Evolutionary conservation across 2,329 filamentous ascomycete genomes (phyloP), one percentile per base, ranked within the genome.

Genomic region (Alternaria triticina): DNA sequence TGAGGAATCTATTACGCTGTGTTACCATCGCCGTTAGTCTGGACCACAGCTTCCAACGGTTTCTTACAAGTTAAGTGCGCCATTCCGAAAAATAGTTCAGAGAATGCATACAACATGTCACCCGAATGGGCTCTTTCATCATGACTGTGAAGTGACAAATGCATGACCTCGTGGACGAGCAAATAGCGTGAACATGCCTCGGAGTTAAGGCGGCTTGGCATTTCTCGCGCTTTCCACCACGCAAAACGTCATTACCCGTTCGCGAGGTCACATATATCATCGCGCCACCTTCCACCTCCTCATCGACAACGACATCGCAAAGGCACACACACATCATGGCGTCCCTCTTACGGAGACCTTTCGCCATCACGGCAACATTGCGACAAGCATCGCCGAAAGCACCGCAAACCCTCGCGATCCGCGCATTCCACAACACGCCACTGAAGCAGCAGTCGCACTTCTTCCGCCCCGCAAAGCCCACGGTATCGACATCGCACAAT

Each of bases 301-400:
- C 45, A 47, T 15, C 62, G 28, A 25, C 46, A 59, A 11, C 57
- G 17, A 55, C 62, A 49, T 50, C 20, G 49, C 60, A 25, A 57
- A 56, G 28, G 49, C 50, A 65, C 13, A 44, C 54, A 57, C 59
- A 43, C 51, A 83, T 68, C 69, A 91, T 91, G 89, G 86, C 89
- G 62, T 90, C 89, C 78, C 80, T 89, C 60, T 82, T 90, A 68
- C 84, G 87, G 76, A 86, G 88, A 69, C 89, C 89, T 17, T 89
- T 91, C 71, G 86, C 87, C 76, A 82, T 91, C 67, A 83, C 88
- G 47, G 82, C 86, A 66, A 84, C 85, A 40, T 78, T 91, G 71
- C 86, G 84, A 79, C 88, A 87, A 57, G 82, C 69, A n/a, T 80
- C 84, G 45, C 82, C 84, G 46, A 81, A 80, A 64, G 72, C 82